Conservation (phyloP, 2,329 filamentous ascomycete species). For the Leptographium galeiforme region DNA sequence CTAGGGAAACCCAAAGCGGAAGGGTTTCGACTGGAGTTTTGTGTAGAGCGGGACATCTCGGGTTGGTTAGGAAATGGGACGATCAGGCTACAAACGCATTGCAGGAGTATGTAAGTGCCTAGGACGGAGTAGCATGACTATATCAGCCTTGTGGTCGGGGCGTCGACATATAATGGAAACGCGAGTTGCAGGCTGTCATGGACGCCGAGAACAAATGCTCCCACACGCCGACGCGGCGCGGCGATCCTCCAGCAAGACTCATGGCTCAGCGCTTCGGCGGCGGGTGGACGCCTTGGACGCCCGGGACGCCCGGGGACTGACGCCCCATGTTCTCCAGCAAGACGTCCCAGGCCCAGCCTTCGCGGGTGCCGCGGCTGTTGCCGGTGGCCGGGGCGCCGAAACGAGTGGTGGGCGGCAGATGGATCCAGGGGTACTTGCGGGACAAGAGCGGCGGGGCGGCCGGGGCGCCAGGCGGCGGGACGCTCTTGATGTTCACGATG, state of each 20-base stretch:
- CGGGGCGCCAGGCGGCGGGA: not conserved
- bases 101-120: too few species aligned
- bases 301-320: not conserved
- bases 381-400: slow-evolving; percentile 18
- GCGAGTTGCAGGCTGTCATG: too few species aligned
- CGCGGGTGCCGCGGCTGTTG: slow-evolving; percentile 13
- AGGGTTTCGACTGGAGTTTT: not conserved
- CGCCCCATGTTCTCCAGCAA: slow-evolving; percentile 15
- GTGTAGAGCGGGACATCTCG: not conserved
- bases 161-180: too few species aligned
- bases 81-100: too few species aligned
- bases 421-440: slow-evolving; percentile 21
- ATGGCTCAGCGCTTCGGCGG: not conserved
- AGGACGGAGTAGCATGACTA: too few species aligned
- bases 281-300: too few species aligned
- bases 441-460: not conserved
- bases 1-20: not conserved
- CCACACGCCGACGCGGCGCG: too few species aligned
- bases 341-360: slow-evolving; percentile 24
- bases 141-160: too few species aligned
- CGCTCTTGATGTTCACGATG: slow-evolving; percentile 21
- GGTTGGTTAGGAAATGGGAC: not conserved
- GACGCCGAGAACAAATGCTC: not conserved
- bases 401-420: slow-evolving; percentile 14
- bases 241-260: not conserved